These are phyloP conservation scores for Simmondsia chinensis DNA, from an alignment of 148 eudicot species.

Conservation along the genomic window DNA sequence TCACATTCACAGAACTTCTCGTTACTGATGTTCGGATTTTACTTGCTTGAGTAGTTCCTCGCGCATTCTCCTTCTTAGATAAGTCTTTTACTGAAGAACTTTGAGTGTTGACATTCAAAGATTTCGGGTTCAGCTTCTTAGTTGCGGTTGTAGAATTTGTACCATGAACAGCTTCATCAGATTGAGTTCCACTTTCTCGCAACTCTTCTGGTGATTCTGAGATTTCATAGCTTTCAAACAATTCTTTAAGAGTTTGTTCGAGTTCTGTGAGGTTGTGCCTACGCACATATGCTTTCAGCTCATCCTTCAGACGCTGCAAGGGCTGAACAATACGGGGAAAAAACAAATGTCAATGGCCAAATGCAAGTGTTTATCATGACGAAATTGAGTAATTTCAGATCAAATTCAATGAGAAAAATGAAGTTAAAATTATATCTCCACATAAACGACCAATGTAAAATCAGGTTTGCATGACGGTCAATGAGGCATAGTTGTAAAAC, in stretches of 20 bases:
- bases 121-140: conserved; percentile 43
- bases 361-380: too few species aligned
- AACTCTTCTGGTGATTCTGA: conserved; percentile 48
- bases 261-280: conserved; percentile 54
- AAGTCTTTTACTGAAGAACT: conserved; percentile 29
- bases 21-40: conserved; percentile 25
- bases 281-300: conserved; percentile 54
- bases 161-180: conserved; percentile 50
- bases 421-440: too few species aligned
- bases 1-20: conserved; percentile 22
- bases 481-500: too few species aligned
- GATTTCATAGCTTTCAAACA: conserved; percentile 60
- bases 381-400: not conserved
- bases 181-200: conserved; percentile 49
- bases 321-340: conserved; percentile 27
- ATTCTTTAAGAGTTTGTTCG: conserved; percentile 36
- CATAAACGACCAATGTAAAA: too few species aligned
- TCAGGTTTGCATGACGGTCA: too few species aligned
- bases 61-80: conserved; percentile 16
- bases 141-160: conserved; percentile 37
- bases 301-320: conserved; percentile 59
- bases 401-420: not conserved
- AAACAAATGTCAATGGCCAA: too few species aligned
- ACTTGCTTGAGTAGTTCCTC: conserved; percentile 18
- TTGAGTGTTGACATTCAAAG: conserved; percentile 27